Percentiles rank a stretch among this genome's conserved stretches.
phyloP scores from a whole-genome alignment of 768 basidiomycete species.

The Termitomyces sp. region DNA sequence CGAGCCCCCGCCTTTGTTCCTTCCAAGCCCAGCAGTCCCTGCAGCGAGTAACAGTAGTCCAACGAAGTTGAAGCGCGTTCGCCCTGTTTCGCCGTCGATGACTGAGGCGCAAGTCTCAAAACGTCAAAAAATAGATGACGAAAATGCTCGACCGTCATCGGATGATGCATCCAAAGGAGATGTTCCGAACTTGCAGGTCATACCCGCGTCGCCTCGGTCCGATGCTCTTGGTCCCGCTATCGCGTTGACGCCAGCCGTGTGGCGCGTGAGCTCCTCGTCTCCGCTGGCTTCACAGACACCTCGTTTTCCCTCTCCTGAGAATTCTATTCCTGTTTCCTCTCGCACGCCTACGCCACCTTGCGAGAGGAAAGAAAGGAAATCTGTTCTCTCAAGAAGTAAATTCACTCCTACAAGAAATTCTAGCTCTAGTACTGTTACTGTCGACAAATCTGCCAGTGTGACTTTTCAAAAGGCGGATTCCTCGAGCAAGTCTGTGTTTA shows the following conservation, averaged over 20 bases:
- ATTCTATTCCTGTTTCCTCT: not conserved
- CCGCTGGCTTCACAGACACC: not conserved
- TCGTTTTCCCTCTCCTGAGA: not conserved
- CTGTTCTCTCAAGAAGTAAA: not conserved
- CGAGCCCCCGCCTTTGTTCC: too few species aligned
- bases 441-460: not conserved
- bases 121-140: not conserved
- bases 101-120: not conserved
- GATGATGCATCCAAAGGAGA: not conserved
- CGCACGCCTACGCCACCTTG: not conserved
- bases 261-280: slow-evolving; percentile 7
- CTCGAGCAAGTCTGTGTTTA: not conserved
- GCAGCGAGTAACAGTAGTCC: not conserved
- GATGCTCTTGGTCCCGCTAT: not conserved
- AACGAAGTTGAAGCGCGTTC: not conserved
- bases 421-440: not conserved
- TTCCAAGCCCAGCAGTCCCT: too few species aligned
- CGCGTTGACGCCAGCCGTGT: not conserved
- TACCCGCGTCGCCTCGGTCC: too few species aligned
- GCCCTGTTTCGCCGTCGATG: not conserved
- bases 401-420: not conserved
- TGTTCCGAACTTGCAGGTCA: too few species aligned
- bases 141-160: not conserved
- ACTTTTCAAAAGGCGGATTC: not conserved
- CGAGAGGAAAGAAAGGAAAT: not conserved